Base-by-base conservation (phyloP, 768 basidiomycete genomes). In the Lactarius akahatsu region DNA sequence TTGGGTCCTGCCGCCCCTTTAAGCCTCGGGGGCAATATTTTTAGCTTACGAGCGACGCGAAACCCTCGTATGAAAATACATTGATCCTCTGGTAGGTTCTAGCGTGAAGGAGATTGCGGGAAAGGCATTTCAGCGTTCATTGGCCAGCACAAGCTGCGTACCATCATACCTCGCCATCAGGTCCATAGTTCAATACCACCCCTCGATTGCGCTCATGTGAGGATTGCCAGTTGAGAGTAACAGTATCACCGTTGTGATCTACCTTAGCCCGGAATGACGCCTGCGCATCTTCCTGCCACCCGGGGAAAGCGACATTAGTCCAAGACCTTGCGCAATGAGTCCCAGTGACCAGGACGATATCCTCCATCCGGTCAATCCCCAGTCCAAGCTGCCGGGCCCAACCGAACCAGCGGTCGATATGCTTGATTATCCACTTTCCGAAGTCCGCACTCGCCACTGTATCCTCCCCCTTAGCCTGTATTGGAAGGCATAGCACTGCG, bases 301-400 rank as follows among this genome's bases (percentile, higher is more conserved):
- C 58, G 16, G 43, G 28, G 41, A 59, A 59, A n/a, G 41, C 41
- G n/a, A 43, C 26, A 28, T 59, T 59, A 59, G 58, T 13, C 41
- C 58, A 59, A n/a, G 58, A 59, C 28, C 40, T 30, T 11, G 58
- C 30, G 41, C 58, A 40, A 30, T 59, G 40, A 30, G 40, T 43
- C 23, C 58, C 58, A 20, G 58, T 59, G 28, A 59, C 58, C 4
- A 40, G 40, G 6, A 40, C 4, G 40, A 40, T 16, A 40, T 40
- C 40, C 5, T 40, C 40, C 40, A 40, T 40, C 6, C 40, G 40
- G 40, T 40, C 13, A 40, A 40, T 40, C 40, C 15, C 40, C 40
- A 40, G 40, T 40, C 40, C 40, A 40, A 15, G 40, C 40, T 16
- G 15, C 5, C 40, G 40, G 40, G 40, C 40, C 40, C 40, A 40